Percentiles rank a stretch among this genome's conserved stretches.
Conservation (phyloP, 768 basidiomycete genomes). For the Boletellus emodensis region DNA sequence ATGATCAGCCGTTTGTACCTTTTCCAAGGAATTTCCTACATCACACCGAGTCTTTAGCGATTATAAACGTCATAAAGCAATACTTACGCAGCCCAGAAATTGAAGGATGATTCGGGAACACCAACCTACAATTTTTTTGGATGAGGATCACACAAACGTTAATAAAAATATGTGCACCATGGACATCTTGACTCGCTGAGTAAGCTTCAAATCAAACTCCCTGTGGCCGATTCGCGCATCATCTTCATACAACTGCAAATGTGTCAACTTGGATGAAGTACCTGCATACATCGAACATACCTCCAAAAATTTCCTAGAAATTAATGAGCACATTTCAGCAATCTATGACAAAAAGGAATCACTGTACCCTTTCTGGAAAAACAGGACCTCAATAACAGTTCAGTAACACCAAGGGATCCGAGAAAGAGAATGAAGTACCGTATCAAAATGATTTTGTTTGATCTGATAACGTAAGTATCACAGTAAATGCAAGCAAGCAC, state of each 20-base stretch:
- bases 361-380: slow-evolving; percentile 94
- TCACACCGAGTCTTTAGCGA: slow-evolving; percentile 3
- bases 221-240: slow-evolving; percentile 92
- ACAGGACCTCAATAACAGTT: slow-evolving; percentile 56
- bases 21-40: slow-evolving; percentile 78
- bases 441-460: slow-evolving; percentile 97
- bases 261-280: background rate
- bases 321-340: slow-evolving; percentile 18
- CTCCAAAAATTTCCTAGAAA: slow-evolving; percentile 74
- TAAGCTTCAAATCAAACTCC: slow-evolving; percentile 92
- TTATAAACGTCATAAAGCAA: background rate
- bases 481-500: background rate
- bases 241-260: slow-evolving; percentile 76
- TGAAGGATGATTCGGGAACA: slow-evolving; percentile 91
- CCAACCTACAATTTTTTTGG: slow-evolving; percentile 58
- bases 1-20: slow-evolving; percentile 10
- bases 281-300: slow-evolving; percentile 30
- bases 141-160: background rate
- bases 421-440: slow-evolving; percentile 41
- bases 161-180: slow-evolving; percentile 59
- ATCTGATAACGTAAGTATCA: slow-evolving; percentile 52
- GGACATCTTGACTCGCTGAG: slow-evolving; percentile 94
- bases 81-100: slow-evolving; percentile 85
- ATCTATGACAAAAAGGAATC: background rate
- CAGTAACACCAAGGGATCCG: slow-evolving; percentile 13